Base-by-base conservation (phyloP, 2,329 filamentous ascomycete genomes). In the Colletotrichum cuscutae region DNA sequence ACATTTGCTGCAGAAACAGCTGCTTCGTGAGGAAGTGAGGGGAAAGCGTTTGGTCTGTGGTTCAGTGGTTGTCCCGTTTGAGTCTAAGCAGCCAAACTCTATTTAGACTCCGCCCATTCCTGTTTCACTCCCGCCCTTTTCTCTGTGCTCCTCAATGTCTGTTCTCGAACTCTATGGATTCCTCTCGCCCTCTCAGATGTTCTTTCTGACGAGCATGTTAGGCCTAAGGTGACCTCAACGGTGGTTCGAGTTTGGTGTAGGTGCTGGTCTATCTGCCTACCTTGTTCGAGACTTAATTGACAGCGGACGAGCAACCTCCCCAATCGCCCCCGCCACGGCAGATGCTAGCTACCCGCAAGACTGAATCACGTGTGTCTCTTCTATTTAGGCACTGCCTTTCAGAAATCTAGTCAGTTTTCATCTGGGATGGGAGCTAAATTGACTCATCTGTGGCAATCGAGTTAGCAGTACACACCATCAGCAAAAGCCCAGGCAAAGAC, bases 41-140 rank as follows among this genome's bases (percentile, higher is more conserved):
- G 26, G 28, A 15, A 9, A 11, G 28, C 26, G 9, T 26, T 30
- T 28, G 7, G 26, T 57, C 54, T 37, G 69, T 28, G 32, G 42
- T 15, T 60, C 54, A 30, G 69, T 28, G 24, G 42, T 22, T 60
- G 26, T 53, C 49, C 24, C 32, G 30, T 11, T 19, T 8, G 15
- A 26, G 54, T 63, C 26, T 15, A 32, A 56, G 65, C 42, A 63
- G 30, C 42, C 42, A 72, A 72, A 72, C 65, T 69, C 70, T 72
- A 28, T 69, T 65, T 69, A 65, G 66, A 72, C 66, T 64, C 59
- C 46, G 59, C 30, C 42, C 26, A 46, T 46, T 24, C 49, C 15
- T 42, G 6, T 42, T 19, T 19, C 13, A 42, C 37, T 19, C 5
- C 2, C 37, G 37, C 15, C 37, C 15, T 35, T 12, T 42, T 42